phyloP scores from a whole-genome alignment of 768 basidiomycete species.

The Termitomyces sp. region DNA sequence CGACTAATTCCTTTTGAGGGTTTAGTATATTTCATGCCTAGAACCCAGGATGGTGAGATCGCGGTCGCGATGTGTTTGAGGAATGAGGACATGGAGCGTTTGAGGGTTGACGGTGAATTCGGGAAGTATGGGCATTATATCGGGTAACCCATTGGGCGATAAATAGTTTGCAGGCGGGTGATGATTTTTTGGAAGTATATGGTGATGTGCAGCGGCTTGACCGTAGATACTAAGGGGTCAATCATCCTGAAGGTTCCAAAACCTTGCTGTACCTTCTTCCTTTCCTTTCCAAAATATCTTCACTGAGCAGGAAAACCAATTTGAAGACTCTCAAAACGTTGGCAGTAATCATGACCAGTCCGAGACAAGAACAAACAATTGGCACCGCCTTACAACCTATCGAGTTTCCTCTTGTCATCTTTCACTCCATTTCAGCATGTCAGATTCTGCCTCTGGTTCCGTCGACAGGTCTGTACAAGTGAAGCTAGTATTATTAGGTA shows the following conservation, averaged over 20 bases:
- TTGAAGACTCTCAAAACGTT: neutral
- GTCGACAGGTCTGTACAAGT: constrained; percentile 93
- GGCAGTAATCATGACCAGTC: neutral
- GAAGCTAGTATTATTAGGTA: constrained; percentile 94
- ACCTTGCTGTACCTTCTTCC: neutral
- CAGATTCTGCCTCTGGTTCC: constrained; percentile 68
- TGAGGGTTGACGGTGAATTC: constrained; percentile 19
- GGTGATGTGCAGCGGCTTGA: neutral
- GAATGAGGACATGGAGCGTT: constrained; percentile 19
- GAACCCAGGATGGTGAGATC: constrained; percentile 16
- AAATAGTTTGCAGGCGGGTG: neutral
- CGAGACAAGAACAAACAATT: constrained; percentile 14
- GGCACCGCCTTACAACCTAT: neutral
- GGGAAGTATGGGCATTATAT: constrained; percentile 14
- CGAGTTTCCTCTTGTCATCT: constrained; percentile 6
- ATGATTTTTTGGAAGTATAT: neutral
- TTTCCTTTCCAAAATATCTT: neutral
- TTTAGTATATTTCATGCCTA: constrained; percentile 21
- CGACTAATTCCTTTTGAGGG: constrained; percentile 18
- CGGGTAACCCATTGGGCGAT: neutral
- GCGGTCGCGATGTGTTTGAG: constrained; percentile 17
- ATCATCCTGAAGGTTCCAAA: neutral
- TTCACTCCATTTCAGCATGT: constrained; percentile 39
- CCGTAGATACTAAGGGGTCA: neutral
- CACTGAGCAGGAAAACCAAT: neutral